Conservation (phyloP, 352 stramenopile species). For the Halophytophthora batemanensis region DNA sequence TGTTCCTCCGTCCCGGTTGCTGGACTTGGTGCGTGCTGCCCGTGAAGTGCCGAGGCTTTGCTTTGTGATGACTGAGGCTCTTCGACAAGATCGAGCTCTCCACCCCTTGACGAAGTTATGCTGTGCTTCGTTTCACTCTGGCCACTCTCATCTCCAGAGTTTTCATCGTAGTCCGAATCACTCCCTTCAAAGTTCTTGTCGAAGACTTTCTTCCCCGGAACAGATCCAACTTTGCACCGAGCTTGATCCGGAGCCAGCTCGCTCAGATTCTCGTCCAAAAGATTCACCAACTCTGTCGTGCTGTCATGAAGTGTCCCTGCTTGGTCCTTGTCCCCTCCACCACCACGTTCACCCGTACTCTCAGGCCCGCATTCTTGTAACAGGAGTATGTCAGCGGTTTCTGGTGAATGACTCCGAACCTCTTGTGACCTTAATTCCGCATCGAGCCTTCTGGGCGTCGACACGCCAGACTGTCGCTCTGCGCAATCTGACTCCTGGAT, state of each 20-base stretch:
- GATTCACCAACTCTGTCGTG: slow-evolving; percentile 42
- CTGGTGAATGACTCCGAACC: neutral
- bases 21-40: slow-evolving; percentile 1
- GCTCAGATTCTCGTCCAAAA: slow-evolving; percentile 58
- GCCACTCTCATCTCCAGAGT: neutral
- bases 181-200: slow-evolving; percentile 6
- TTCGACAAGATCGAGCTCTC: neutral
- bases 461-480: slow-evolving; percentile 1
- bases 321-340: slow-evolving; percentile 6
- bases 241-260: slow-evolving; percentile 17
- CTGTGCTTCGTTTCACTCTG: neutral
- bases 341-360: neutral
- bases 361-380: neutral
- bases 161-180: slow-evolving; percentile 15
- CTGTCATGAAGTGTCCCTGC: neutral
- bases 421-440: slow-evolving; percentile 1
- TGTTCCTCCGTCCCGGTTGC: slow-evolving; percentile 3
- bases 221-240: slow-evolving; percentile 5
- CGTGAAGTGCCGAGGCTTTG: neutral
- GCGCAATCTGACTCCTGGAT: slow-evolving; percentile 11
- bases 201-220: slow-evolving; percentile 2
- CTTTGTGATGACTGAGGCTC: neutral
- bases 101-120: no score
- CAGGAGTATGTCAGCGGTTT: no score
- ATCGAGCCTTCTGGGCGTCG: neutral